These are phyloP conservation scores for Colletotrichum filicis DNA, from an alignment of 2,329 filamentous ascomycete species.

Conservation along the genomic window DNA sequence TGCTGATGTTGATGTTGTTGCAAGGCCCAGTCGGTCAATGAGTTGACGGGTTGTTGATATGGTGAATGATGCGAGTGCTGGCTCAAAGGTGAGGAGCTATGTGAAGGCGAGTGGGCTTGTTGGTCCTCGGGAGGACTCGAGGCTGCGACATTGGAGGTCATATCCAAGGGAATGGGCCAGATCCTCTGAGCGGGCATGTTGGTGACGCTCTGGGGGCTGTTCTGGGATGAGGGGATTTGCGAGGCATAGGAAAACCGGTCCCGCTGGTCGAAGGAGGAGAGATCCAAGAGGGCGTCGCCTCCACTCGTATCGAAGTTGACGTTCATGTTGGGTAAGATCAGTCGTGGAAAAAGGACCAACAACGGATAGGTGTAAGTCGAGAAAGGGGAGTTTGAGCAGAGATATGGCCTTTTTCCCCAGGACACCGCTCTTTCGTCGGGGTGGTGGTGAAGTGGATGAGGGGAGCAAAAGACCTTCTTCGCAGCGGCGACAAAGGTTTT, in stretches of 20 bases:
- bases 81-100: conserved; percentile 59
- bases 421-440: conserved; percentile 56
- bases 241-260: conserved; percentile 65
- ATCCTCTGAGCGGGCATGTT: conserved; percentile 51
- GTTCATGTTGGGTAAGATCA: conserved; percentile 55
- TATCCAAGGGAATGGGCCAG: conserved; percentile 65
- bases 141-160: conserved; percentile 56
- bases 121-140: conserved; percentile 60
- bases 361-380: conserved; percentile 42
- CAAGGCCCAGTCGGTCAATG: conserved; percentile 71
- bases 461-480: conserved; percentile 13
- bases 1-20: conserved; percentile 63
- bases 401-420: conserved; percentile 42
- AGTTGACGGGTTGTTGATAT: conserved; percentile 61
- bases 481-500: conserved; percentile 22
- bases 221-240: conserved; percentile 44
- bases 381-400: conserved; percentile 34
- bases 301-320: conserved; percentile 69
- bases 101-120: conserved; percentile 57
- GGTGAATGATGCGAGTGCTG: conserved; percentile 64
- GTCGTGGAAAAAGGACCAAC: conserved; percentile 43
- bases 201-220: conserved; percentile 34
- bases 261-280: conserved; percentile 67
- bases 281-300: conserved; percentile 70
- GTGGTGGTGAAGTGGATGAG: conserved; percentile 24